Evolutionary conservation across 306 rosid species (phyloP).

Genomic region (Prunus persica): Prunus_persica_NCBIv2 NC_034009.1:33899501-33900000

Average conservation of each 20-base stretch:
- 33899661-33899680: background rate
- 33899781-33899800: background rate
- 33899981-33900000: background rate
- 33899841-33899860: conserved; percentile 1
- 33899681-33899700: background rate
- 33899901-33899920: background rate
- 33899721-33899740: background rate
- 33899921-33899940: background rate
- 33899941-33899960: background rate
- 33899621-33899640: background rate
- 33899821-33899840: conserved; percentile 88
- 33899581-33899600: background rate
- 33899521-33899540: conserved; percentile 10
- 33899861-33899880: background rate
- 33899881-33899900: background rate
- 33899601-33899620: background rate
- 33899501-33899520: background rate
- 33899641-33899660: background rate
- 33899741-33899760: background rate
- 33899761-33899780: background rate
- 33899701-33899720: background rate
- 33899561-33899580: background rate
- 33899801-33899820: conserved; percentile 64
- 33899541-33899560: background rate
- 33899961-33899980: conserved; percentile 1